A percentile compares a stretch with the other conserved stretches of the same genome.
These are phyloP conservation scores for Metschnikowia chrysomelidarum DNA, from an alignment of 805 yeast genomes.

Conservation along the genomic window DNA sequence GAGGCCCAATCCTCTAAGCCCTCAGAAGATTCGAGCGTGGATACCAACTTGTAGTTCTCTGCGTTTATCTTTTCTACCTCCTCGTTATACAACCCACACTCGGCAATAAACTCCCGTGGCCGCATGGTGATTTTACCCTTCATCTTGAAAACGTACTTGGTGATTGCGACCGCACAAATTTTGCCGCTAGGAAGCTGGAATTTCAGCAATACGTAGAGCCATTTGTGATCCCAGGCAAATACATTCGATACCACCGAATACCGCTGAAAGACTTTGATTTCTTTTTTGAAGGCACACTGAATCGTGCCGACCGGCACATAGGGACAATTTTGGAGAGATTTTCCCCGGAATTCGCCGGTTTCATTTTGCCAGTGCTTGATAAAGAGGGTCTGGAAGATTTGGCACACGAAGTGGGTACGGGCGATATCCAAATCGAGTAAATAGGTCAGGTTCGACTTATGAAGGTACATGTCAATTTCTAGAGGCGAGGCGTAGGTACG, in stretches of 20 bases:
- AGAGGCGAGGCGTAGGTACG: slow-evolving; percentile 64
- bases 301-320: slow-evolving; percentile 79
- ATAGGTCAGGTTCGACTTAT: slow-evolving; percentile 86
- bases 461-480: slow-evolving; percentile 84
- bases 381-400: slow-evolving; percentile 57
- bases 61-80: slow-evolving; percentile 44
- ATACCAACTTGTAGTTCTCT: slow-evolving; percentile 40
- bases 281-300: slow-evolving; percentile 63
- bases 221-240: slow-evolving; percentile 82
- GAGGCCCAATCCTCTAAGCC: slow-evolving; percentile 36
- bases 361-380: slow-evolving; percentile 41
- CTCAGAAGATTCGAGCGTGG: slow-evolving; percentile 33
- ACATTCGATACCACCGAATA: slow-evolving; percentile 59
- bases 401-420: slow-evolving; percentile 60
- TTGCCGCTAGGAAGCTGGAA: slow-evolving; percentile 37
- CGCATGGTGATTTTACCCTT: slow-evolving; percentile 70
- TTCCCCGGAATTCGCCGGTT: slow-evolving; percentile 29
- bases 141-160: slow-evolving; percentile 77
- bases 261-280: slow-evolving; percentile 63
- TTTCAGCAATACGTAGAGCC: slow-evolving; percentile 71
- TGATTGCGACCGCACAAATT: slow-evolving; percentile 58
- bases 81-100: slow-evolving; percentile 55
- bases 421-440: slow-evolving; percentile 78
- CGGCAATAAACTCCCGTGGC: slow-evolving; percentile 58
- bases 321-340: slow-evolving; percentile 40